These are phyloP conservation scores for Sporobolomyces phaffii DNA, from an alignment of 768 basidiomycete species.

Conservation along the genomic window DNA sequence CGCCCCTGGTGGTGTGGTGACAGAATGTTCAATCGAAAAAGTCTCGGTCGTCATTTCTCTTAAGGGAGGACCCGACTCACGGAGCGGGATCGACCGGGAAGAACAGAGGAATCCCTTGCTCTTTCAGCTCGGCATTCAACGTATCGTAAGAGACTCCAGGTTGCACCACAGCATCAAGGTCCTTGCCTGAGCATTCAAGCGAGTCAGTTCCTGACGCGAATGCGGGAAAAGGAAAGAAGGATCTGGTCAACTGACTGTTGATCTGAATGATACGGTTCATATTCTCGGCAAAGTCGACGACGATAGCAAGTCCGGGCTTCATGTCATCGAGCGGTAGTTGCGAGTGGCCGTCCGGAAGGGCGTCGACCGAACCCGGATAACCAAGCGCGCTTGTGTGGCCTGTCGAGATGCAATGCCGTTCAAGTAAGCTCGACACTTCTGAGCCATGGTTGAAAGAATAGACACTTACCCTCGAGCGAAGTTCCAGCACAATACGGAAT, in stretches of 20 bases:
- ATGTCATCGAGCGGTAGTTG: conserved; percentile 37
- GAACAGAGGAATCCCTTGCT: conserved; percentile 61
- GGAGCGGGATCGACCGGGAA: conserved; percentile 60
- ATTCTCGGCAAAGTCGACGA: conserved; percentile 40
- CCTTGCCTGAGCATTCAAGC: conserved; percentile 46
- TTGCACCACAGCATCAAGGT: conserved; percentile 67
- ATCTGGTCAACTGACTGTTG: no score
- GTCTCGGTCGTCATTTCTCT: not conserved
- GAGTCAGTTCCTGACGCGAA: not conserved
- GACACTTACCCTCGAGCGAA: conserved; percentile 74
- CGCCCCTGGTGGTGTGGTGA: conserved; percentile 8
- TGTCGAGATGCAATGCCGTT: no score
- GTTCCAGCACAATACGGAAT: conserved; percentile 79
- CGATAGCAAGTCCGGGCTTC: conserved; percentile 34
- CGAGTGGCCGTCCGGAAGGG: conserved; percentile 13
- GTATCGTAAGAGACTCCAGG: conserved; percentile 71
- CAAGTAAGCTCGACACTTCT: no score
- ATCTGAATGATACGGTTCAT: conserved; percentile 77
- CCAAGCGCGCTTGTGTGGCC: conserved; percentile 38
- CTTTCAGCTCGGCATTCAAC: conserved; percentile 63
- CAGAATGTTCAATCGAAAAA: no score
- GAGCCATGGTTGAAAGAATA: not conserved
- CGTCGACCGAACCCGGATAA: conserved; percentile 21
- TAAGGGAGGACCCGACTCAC: not conserved
- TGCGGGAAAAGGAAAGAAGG: no score